A percentile compares a stretch with the other conserved stretches of the same genome.
These are phyloP conservation scores for Ampelocalamus luodianensis DNA, from an alignment of 176 grass and related monocot genomes.

Conservation along the genomic window DNA sequence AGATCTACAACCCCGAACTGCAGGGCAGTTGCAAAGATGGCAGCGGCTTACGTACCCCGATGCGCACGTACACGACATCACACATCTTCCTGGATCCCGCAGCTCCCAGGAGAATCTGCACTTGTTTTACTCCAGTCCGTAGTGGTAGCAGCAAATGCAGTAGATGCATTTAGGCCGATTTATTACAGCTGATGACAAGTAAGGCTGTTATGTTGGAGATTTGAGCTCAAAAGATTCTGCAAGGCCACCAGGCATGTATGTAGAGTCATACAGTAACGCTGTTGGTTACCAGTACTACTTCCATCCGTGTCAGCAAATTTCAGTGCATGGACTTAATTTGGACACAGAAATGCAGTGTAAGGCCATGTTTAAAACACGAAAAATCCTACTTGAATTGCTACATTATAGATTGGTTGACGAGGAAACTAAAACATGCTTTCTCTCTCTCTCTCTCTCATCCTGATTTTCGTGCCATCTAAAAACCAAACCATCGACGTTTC, in stretches of 20 bases:
- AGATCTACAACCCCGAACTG: no score
- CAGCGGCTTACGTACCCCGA: no score
- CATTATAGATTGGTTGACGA: not conserved
- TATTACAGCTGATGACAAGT: not conserved
- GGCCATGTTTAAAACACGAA: not conserved
- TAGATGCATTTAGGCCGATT: not conserved
- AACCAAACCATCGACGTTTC: no score
- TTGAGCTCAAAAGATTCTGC: not conserved
- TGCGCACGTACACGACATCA: no score
- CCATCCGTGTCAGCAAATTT: not conserved
- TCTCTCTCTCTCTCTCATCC: no score
- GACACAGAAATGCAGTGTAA: not conserved
- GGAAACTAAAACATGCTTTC: no score
- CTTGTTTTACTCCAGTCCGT: conserved; percentile 8
- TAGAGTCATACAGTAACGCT: not conserved
- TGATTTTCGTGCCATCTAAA: not conserved
- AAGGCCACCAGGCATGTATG: not conserved
- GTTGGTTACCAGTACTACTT: not conserved
- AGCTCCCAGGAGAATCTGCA: not conserved
- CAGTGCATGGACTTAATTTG: not conserved
- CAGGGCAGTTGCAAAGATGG: no score
- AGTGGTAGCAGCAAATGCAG: not conserved
- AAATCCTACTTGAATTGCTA: not conserved
- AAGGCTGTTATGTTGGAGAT: not conserved
- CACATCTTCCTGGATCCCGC: no score